Conservation (phyloP, 306 rosid genomes). For the Cucumis cinereus region DNA sequence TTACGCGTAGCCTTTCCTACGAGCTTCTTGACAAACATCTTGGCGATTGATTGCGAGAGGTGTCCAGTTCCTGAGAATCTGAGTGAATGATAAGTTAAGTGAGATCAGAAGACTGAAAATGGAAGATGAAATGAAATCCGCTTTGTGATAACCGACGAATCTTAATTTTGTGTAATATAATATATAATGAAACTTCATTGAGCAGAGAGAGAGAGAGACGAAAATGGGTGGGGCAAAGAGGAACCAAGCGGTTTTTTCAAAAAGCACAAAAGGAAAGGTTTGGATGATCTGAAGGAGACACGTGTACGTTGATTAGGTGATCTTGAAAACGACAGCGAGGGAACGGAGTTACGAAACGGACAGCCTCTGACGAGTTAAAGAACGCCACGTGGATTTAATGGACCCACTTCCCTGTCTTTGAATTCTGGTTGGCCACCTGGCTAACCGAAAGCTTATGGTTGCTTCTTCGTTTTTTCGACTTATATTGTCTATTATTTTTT, state of each 20-base stretch:
- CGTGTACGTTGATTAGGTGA: slow-evolving; percentile 24
- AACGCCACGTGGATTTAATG: neutral
- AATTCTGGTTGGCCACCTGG: neutral
- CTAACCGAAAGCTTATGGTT: neutral
- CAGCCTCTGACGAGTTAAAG: neutral
- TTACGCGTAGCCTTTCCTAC: slow-evolving; percentile 84
- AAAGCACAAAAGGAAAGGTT: slow-evolving; percentile 8
- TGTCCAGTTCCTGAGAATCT: neutral
- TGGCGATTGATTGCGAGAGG: neutral
- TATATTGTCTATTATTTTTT: neutral
- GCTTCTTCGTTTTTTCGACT: slow-evolving; percentile 4
- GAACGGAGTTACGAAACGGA: neutral
- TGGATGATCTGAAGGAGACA: slow-evolving; percentile 18
- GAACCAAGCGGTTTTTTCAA: slow-evolving; percentile 16
- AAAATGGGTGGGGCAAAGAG: too few relatives aligned
- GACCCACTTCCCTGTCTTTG: neutral
- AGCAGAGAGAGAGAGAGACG: neutral
- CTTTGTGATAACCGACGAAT: slow-evolving; percentile 46
- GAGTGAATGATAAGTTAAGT: neutral
- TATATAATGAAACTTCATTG: neutral
- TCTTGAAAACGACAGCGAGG: neutral
- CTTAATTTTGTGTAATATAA: neutral
- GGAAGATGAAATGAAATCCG: slow-evolving; percentile 6
- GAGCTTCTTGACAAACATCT: slow-evolving; percentile 70
- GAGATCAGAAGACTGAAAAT: neutral